Conservation (phyloP, 2,329 filamentous ascomycete genomes). For the Myriosclerotinia duriaeana region DNA sequence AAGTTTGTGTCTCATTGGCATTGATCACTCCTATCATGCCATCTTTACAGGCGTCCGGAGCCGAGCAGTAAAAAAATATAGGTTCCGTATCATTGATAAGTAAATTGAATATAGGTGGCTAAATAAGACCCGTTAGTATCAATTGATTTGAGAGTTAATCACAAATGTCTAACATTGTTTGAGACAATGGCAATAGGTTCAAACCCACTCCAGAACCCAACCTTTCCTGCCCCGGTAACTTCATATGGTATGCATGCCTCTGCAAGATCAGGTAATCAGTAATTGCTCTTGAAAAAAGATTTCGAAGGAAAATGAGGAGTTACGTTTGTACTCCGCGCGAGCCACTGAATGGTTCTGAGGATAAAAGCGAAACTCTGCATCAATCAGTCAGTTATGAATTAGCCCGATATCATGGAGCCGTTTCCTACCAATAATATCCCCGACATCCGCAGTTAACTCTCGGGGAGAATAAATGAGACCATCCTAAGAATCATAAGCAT, state of each 20-base stretch:
- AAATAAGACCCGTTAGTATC: conserved; percentile 19
- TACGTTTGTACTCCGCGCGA: conserved; percentile 52
- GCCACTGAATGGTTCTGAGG: conserved; percentile 64
- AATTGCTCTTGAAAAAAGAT: too few species aligned
- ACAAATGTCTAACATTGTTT: conserved; percentile 43
- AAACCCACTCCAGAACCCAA: conserved; percentile 56
- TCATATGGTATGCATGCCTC: conserved; percentile 65
- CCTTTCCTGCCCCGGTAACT: conserved; percentile 48
- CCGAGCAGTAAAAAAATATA: conserved; percentile 69
- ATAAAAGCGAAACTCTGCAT: conserved; percentile 56
- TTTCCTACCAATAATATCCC: conserved; percentile 49
- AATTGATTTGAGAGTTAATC: conserved; percentile 22
- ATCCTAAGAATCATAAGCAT: conserved; percentile 26
- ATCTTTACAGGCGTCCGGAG: conserved; percentile 63
- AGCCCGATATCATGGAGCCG: neutral
- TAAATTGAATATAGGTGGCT: conserved; percentile 45
- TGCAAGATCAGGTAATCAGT: neutral
- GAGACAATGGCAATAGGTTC: conserved; percentile 46
- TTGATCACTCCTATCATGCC: conserved; percentile 79
- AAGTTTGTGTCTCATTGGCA: conserved; percentile 53
- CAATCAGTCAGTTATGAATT: conserved; percentile 16
- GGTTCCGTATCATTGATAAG: conserved; percentile 61
- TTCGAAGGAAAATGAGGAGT: too few species aligned
- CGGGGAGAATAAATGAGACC: conserved; percentile 42
- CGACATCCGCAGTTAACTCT: conserved; percentile 44